Evolutionary conservation across 495 filamentous ascomycete genomes (phyloP), one percentile per base, ranked within the genome.

Genomic region (Neurospora intermedia): DNA sequence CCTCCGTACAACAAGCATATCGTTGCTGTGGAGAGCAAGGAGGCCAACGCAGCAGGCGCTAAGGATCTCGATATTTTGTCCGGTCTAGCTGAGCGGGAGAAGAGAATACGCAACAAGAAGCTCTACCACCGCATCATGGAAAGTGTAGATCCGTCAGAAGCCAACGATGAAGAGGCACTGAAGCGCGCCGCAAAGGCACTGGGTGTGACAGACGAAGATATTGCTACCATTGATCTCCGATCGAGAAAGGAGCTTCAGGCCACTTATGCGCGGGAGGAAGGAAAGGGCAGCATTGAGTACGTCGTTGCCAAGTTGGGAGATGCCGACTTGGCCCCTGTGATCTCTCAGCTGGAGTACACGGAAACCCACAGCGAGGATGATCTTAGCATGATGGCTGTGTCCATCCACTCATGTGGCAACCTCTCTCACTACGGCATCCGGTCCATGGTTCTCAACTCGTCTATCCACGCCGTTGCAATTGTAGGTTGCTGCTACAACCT

Each of bases 401-500:
- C 96, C 0, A 91, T 99, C 69, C 96, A 99, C 80, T 97, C 94
- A 23, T 99, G 96, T 81, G 96, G 96, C 71, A 98, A 98, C 77
- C 89, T 99, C 16, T 88, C 95, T n/a, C 96, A 99, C 77, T 94
- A 97, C 78, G 96, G 92, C 3, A 89, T 99, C 54, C 91, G 92
- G 7, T 96, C 96, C 5, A 85, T 99, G 59, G 81, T 92, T 16
- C 78, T 93, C 43, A 98, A 97, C 77, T 92, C 94, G 2, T 86
- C 88, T 39, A 93, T 98, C 70, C 88, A 90, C 20, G 94, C 93
- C 16, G 91, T 98, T 66, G 96, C 96, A 43, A 92, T 99, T 79
- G 92, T 99, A 54, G 96, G 96, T 43, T 99, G 96, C 84, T 99
- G 96, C 84, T 98, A 99, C 85, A 99, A 99, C 74, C 90, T 98